Percentiles rank a stretch among this genome's conserved stretches.
These are phyloP conservation scores for Neurospora cerealis DNA, from an alignment of 495 filamentous ascomycete species.

Conservation along the genomic window DNA sequence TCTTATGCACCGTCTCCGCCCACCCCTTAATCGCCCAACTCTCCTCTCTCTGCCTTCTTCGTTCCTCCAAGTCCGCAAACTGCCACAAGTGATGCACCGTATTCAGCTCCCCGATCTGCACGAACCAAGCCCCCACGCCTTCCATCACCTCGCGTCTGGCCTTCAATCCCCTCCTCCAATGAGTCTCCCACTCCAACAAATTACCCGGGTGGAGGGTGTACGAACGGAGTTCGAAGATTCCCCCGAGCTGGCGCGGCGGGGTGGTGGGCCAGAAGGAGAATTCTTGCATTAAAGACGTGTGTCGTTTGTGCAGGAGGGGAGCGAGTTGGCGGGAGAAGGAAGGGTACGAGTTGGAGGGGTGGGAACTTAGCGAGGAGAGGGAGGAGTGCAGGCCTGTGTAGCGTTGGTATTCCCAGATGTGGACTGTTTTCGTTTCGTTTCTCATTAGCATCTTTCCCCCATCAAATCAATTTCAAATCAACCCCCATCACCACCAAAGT, in stretches of 20 bases:
- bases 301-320: slow-evolving; percentile 68
- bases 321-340: slow-evolving; percentile 77
- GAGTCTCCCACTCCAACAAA: slow-evolving; percentile 94
- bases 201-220: slow-evolving; percentile 96
- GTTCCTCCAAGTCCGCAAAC: slow-evolving; percentile 90
- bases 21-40: slow-evolving; percentile 94
- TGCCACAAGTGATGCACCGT: slow-evolving; percentile 98
- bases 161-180: slow-evolving; percentile 88
- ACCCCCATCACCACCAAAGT: too few relatives aligned
- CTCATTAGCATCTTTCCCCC: not conserved
- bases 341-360: slow-evolving; percentile 74
- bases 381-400: slow-evolving; percentile 95
- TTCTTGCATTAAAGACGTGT: slow-evolving; percentile 93
- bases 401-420: slow-evolving; percentile 99
- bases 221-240: slow-evolving; percentile 91
- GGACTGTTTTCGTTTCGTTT: slow-evolving; percentile 43
- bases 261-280: slow-evolving; percentile 99
- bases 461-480: too few relatives aligned
- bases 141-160: slow-evolving; percentile 95
- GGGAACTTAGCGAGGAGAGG: slow-evolving; percentile 66
- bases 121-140: slow-evolving; percentile 97
- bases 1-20: slow-evolving; percentile 98
- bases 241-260: slow-evolving; percentile 77
- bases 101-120: slow-evolving; percentile 95
- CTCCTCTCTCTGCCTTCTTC: slow-evolving; percentile 82